Evolutionary conservation across 768 basidiomycete genomes (phyloP), one percentile per base, ranked within the genome.

Genomic region (Auricularia cornea): DNA sequence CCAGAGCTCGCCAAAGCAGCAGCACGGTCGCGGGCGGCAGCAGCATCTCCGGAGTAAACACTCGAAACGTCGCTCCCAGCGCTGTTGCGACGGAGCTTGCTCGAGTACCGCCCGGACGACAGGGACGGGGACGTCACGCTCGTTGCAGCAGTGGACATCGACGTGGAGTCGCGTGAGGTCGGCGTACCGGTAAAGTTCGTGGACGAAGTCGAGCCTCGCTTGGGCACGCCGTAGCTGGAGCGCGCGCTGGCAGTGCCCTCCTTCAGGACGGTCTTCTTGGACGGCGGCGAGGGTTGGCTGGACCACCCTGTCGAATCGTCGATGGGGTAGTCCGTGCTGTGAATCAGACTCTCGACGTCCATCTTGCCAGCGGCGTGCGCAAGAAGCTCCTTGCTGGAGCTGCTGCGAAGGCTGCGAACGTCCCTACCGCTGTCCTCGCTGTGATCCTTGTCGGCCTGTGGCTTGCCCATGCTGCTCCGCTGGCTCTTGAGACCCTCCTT

Each of bases 151-250:
- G 83, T 82, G 51, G 91, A 92, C 75, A 91, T 82, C 1, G 88
- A 89, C 23, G 88, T 88, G 3, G 92, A 95, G 76, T 96, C 93
- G 64, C 91, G 83, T 60, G 92, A 94, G 18, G 81, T 84, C 51
- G 85, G 88, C 28, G 86, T 93, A 73, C 86, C 86, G 20, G 89
- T 83, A 75, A 92, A 88, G 44, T 84, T 94, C 26, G 93, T 89
- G 3, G 93, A 96, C 5, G 93, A 94, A 11, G 91, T 87, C 28
- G 93, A 95, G 63, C 89, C 88, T 62, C 93, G 87, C 74, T 95
- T 94, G 35, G 88, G 83, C n/a, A 86, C 87, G 20, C 54, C 54
- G 72, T 90, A 88, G 70, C 88, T 90, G 62, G 87, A 80, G 62
- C 90, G 83, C 56, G 83, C 79, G 70, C 56, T 63, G n/a, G 57